Percentiles rank a stretch among this genome's conserved stretches.
Evolutionary conservation across 2,329 filamentous ascomycete species (phyloP).

Genomic region (Aspergillus sp.): DNA sequence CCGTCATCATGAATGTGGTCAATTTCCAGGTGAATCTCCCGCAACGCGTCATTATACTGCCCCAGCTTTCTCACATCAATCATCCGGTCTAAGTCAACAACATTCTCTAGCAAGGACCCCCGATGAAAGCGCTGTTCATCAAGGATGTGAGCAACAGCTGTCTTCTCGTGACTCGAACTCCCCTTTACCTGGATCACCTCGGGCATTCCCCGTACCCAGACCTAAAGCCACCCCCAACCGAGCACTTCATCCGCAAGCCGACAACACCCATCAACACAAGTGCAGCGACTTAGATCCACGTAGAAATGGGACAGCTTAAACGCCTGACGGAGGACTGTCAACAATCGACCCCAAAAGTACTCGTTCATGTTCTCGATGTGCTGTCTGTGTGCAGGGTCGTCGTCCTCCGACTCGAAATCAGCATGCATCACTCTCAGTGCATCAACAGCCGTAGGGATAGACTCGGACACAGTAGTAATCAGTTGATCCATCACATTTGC

Average conservation of each 20-base stretch:
- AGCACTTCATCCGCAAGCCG: conserved; percentile 16
- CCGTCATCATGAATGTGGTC: background rate
- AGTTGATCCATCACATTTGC: background rate
- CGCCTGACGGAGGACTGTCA: conserved; percentile 20
- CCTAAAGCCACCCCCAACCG: conserved; percentile 15
- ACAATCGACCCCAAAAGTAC: conserved; percentile 20
- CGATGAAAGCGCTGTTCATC: background rate
- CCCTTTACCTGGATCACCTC: conserved; percentile 12
- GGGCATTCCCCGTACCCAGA: conserved; percentile 18
- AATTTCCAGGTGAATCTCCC: background rate
- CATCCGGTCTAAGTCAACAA: background rate
- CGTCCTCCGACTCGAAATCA: background rate
- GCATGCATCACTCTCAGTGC: background rate
- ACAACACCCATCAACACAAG: conserved; percentile 18
- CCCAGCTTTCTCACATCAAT: background rate
- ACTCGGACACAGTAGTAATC: background rate
- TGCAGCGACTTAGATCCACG: conserved; percentile 16
- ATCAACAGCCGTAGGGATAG: background rate
- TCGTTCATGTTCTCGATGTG: conserved; percentile 17
- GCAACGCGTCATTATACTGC: conserved; percentile 7
- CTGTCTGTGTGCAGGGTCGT: conserved; percentile 5
- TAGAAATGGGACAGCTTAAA: conserved; percentile 15
- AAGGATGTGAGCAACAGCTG: background rate
- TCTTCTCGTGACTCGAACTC: background rate
- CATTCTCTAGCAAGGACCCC: background rate